Evolutionary conservation across 257 asterid genomes (phyloP), one percentile per base, ranked within the genome.

Genomic region (Forsythia viridissima): DNA sequence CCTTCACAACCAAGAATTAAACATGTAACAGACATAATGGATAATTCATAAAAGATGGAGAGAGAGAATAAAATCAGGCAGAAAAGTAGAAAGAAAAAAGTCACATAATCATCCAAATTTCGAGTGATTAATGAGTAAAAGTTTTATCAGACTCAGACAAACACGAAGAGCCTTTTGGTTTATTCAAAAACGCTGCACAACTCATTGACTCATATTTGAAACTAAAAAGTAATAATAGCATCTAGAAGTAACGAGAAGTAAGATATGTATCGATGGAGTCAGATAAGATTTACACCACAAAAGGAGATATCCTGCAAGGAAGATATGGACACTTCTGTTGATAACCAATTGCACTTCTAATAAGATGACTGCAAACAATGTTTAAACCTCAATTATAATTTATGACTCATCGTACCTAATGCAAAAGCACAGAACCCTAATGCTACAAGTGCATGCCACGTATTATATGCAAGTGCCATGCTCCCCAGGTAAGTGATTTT

Each of bases 331-430:
- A 55, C 4, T n/a, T 55, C 4, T 2, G 11, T 16, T n/a, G 16
- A n/a, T 55, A 38, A 79, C 10, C 39, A 71, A 13, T 37, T 40
- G 40, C 12, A 41, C 24, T 36, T 77, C 39, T 20, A 68, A 16
- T 18, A 52, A 74, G 68, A 63, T 57, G 39, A 71, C 77, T 68
- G 63, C 77, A 65, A 67, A 79, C 52, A 67, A 21, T n/a, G 6
- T 75, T 37, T 69, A 69, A 66, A 83, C 39, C 72, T 71, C 46
- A 72, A 75, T 65, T 41, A 21, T 74, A 39, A 57, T 72, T 34
- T 46, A 39, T 59, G 21, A 40, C 8, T 67, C 70, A 68, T 80
- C 65, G 68, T 43, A 20, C 30, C n/a, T 8, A 46, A 73, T 71
- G 67, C 36, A 59, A 59, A 59, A 59, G 67, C 67, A 59, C 36